Base-by-base conservation (phyloP, 768 basidiomycete species). In the Russula sp. region DNA sequence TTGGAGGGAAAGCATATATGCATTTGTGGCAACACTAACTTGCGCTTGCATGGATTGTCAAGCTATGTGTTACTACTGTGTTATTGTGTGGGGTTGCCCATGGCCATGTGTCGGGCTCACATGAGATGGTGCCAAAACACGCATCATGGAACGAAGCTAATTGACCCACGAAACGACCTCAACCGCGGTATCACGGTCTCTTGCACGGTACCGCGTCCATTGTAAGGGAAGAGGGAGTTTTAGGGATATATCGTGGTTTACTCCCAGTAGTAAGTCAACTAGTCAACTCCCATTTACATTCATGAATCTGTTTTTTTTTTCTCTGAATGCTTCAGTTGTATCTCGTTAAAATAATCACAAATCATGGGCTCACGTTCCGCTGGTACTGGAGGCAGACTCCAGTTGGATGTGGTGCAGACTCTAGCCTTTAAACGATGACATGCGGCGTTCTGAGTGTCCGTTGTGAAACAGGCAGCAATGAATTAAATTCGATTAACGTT, bases 181-280 rank as follows among this genome's bases (percentile, higher is more conserved):
- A 83, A 64, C 96, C 97, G 0, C 85, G 87, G 70, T 98, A 90
- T 73, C 87, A 85, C 46, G 95, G 95, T 11, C 79, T 98, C 24
- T 71, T 92, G 4, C 94, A 98, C 67, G 97, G 94, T 18, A 91
- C 94, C 1, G 70, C 76, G 10, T 78, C 81, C 10, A 99, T 99
- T 61, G 80, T 98, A 22, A 78, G 82, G 28, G 84, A 92, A 72
- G 94, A 98, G 74, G 97, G 97, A 2, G 73, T 95, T 8, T 72
- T 77, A 7, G 95, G 92, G 3, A 83, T 94, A 44, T 98, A 99
- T 72, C 80, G 95, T 59, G 96, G 96, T 2, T 78, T 98, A 3
- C 92, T 94, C 72, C 94, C 96, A 3, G 94, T 98, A 61, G 95
- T 96, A 28, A 34, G 16, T 24, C n/a, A n/a, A n/a, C n/a, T n/a